Evolutionary conservation across 1,139 yeast genomes (phyloP), one percentile per base, ranked within the genome.

Genomic region (Yamadazyma mexicana): DNA sequence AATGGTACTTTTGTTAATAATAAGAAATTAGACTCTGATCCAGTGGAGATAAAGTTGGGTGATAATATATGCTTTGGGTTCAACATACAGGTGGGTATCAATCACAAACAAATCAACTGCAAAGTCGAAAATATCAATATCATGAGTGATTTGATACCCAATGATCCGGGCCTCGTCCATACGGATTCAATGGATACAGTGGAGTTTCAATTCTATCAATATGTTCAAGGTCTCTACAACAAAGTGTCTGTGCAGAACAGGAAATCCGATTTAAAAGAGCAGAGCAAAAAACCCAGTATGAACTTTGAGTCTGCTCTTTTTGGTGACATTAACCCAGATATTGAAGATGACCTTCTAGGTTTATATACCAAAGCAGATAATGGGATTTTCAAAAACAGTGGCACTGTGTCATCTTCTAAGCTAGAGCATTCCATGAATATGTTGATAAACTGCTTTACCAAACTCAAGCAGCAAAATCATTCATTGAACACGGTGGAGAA

Each of bases 1-100:
- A 92, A 92, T 62, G 99, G 99, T 9, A 92, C 98, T 0, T 94
- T 86, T 59, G 79, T 92, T 37, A 92, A 92, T 59, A 87, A 83
- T 33, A 69, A 66, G 31, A 81, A 91, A 44, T 71, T 92, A 7
- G 78, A 79, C 17, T 73, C 77, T 30, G 91, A 80, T 38, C 79
- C 87, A 3, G 67, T 68, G 5, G 87, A 81, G 50, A 64, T 92
- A 38, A 73, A 79, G 43, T 73, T 82, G 29, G 92, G 88, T 12
- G 98, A 92, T 61, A 69, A 78, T 10, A 75, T 92, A 14, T 95
- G 92, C 55, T 69, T 94, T 42, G 98, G 99, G 1, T 88, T 95
- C 40, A 95, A 94, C 55, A 87, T 94, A 39, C 89, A 88, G 54
- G 82, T 84, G 34, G 89, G 84, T 63, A 76, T 70, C 48, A 85